phyloP scores from a whole-genome alignment of 257 asterid species.

The Plantago major region DNA sequence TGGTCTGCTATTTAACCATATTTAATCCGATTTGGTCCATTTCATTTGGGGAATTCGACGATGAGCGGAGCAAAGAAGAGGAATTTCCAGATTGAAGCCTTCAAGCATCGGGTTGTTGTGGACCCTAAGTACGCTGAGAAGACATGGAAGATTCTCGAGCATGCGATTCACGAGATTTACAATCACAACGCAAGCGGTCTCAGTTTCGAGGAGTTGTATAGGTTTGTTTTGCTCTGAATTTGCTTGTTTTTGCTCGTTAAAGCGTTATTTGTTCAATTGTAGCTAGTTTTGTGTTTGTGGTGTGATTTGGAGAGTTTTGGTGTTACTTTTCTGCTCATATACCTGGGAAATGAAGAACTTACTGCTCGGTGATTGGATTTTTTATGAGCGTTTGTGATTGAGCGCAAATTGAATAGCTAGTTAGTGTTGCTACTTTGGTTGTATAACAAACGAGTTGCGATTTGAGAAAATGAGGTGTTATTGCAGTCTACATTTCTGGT shows the following conservation, averaged over 20 bases:
- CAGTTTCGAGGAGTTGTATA: conserved; percentile 78
- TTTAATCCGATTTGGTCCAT: background rate
- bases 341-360: too few species aligned
- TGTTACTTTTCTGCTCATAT: too few species aligned
- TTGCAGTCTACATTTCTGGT: too few species aligned
- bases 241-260: background rate
- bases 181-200: conserved; percentile 91
- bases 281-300: background rate
- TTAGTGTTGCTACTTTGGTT: too few species aligned
- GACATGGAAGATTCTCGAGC: conserved; percentile 85
- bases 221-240: conserved; percentile 29
- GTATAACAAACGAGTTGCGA: too few species aligned
- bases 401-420: too few species aligned
- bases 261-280: conserved; percentile 14
- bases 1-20: too few species aligned
- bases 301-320: too few species aligned
- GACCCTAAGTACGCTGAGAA: conserved; percentile 96
- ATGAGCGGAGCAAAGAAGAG: conserved; percentile 69
- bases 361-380: too few species aligned
- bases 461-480: too few species aligned
- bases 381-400: too few species aligned
- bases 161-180: conserved; percentile 86
- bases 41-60: background rate
- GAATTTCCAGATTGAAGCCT: conserved; percentile 86
- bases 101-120: conserved; percentile 76